Percentiles rank a stretch among this genome's conserved stretches.
Evolutionary conservation across 2,329 filamentous ascomycete genomes (phyloP).

Genomic region (Chrysoporthe puriensis): DNA sequence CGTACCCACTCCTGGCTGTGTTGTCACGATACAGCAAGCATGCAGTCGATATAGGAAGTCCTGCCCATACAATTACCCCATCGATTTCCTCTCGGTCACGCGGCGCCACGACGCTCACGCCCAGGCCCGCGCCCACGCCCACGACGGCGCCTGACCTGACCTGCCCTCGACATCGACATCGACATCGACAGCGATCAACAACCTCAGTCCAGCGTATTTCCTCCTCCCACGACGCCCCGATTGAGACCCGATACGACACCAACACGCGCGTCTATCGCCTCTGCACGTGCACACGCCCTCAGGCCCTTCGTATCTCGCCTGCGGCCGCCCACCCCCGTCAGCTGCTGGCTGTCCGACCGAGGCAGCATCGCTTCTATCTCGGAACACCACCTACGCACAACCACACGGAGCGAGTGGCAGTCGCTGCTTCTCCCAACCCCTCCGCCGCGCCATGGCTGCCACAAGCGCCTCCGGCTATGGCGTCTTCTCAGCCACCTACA

Average conservation of each 20-base stretch:
- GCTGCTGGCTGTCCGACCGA: background rate
- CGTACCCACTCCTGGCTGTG: no score
- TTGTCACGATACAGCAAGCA: no score
- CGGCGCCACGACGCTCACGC: no score
- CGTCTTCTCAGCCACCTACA: conserved; percentile 71
- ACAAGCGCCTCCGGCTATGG: conserved; percentile 43
- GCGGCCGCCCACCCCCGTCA: background rate
- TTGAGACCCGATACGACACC: no score
- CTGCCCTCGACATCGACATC: background rate
- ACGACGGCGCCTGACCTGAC: background rate
- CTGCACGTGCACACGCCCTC: no score
- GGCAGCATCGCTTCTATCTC: background rate
- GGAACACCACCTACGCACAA: background rate
- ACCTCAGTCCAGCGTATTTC: no score
- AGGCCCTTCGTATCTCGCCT: background rate
- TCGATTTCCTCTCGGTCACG: no score
- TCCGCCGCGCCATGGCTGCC: conserved; percentile 49
- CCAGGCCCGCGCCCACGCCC: no score
- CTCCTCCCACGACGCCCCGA: no score
- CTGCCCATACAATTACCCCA: no score
- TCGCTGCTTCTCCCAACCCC: background rate
- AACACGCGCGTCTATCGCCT: no score
- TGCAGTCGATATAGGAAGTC: no score
- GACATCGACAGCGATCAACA: background rate
- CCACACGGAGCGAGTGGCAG: background rate